Conservation (phyloP, 1,139 yeast species). For the Taiozyma sp. region DNA sequence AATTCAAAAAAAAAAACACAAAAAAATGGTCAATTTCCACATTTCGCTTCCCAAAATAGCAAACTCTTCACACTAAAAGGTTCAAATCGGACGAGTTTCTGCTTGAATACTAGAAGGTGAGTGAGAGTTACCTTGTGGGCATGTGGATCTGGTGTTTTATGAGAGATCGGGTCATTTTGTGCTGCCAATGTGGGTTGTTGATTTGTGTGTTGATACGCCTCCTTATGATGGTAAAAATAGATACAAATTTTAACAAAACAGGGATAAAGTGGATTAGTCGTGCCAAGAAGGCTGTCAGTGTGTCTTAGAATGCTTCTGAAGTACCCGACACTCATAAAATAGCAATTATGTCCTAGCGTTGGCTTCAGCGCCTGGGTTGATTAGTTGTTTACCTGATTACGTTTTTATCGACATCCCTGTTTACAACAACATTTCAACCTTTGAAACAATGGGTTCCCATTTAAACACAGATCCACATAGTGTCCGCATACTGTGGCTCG, state of each 20-base stretch:
- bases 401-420: background rate
- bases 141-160: background rate
- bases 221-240: background rate
- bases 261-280: background rate
- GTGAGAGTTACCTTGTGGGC: background rate
- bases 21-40: background rate
- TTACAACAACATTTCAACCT: background rate
- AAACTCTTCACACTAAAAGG: background rate
- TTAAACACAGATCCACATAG: background rate
- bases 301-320: background rate
- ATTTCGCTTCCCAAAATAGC: background rate
- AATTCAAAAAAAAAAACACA: conserved; percentile 1
- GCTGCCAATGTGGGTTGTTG: background rate
- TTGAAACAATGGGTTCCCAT: background rate
- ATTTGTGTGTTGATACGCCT: background rate
- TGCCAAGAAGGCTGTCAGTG: background rate
- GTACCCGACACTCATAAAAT: background rate
- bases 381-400: background rate
- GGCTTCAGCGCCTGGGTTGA: background rate
- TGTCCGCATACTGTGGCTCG: background rate
- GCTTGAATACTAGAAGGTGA: background rate
- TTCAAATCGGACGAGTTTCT: background rate
- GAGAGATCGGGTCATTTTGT: background rate
- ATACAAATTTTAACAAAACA: background rate
- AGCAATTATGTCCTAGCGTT: background rate